Evolutionary conservation across 2,329 filamentous ascomycete genomes (phyloP).

Genomic region (Fusarium multiceps): DNA sequence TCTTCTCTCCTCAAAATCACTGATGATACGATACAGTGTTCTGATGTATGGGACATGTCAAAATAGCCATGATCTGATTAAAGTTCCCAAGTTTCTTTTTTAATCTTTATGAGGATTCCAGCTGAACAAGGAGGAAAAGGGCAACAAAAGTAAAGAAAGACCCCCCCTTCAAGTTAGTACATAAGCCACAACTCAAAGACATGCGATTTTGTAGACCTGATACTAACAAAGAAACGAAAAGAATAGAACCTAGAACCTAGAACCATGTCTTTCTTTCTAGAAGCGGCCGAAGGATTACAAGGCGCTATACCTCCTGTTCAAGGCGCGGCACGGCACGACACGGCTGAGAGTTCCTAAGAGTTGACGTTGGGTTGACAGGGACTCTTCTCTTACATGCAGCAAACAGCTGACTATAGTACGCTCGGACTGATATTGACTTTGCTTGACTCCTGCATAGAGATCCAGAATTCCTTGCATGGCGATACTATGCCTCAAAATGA

Average conservation of each 20-base stretch:
- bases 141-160: not conserved
- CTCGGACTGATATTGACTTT: not conserved
- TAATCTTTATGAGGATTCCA: slow-evolving; percentile 11
- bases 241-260: not conserved
- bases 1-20: not conserved
- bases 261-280: slow-evolving; percentile 23
- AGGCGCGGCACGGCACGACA: slow-evolving; percentile 13
- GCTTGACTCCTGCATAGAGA: not conserved
- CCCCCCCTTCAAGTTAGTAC: not conserved
- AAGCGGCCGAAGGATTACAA: not conserved
- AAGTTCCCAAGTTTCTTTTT: not conserved
- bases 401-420: not conserved
- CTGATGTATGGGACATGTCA: not conserved
- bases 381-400: not conserved
- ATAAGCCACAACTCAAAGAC: slow-evolving; percentile 28
- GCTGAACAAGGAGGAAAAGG: not conserved
- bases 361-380: not conserved
- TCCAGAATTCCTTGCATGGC: not conserved
- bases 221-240: not conserved
- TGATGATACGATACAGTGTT: not conserved
- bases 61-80: slow-evolving; percentile 3
- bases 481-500: slow-evolving; percentile 6
- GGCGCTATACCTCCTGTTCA: not conserved
- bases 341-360: slow-evolving; percentile 20
- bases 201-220: not conserved